Percentiles rank a stretch among this genome's conserved stretches.
phyloP scores from a whole-genome alignment of 139 green algal genomes.

The Picochlorum sp. region DNA sequence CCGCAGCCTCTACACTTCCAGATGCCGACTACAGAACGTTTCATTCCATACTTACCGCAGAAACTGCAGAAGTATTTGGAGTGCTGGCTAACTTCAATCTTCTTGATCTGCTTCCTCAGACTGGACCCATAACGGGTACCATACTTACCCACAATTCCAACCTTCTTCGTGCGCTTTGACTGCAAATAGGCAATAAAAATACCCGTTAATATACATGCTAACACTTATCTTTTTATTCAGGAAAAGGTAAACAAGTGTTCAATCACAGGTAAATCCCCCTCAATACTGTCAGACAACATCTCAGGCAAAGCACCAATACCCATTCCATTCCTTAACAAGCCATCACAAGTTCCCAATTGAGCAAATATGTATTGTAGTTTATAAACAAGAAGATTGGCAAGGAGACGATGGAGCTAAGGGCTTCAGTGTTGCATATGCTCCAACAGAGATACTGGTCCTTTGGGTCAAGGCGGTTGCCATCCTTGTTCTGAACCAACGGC shows the following conservation, averaged over 20 bases:
- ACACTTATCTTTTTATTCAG: not conserved
- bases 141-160: conserved; percentile 99
- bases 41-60: conserved; percentile 94
- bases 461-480: no score
- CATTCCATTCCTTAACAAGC: no score
- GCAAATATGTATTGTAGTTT: no score
- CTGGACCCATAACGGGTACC: conserved; percentile 95
- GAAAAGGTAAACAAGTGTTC: not conserved
- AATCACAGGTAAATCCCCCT: no score
- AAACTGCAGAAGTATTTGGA: conserved; percentile 98
- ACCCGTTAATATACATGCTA: not conserved
- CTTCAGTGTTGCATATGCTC: no score
- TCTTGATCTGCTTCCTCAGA: conserved; percentile 98
- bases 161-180: conserved; percentile 99
- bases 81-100: conserved; percentile 99
- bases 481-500: no score
- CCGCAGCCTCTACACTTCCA: conserved; percentile 95
- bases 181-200: conserved; percentile 8
- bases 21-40: conserved; percentile 89
- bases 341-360: no score
- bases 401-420: no score
- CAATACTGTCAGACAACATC: no score
- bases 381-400: no score
- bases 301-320: no score
- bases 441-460: no score